Conservation (phyloP, 169 alveolate genomes). For the Eimeria maxima region DNA sequence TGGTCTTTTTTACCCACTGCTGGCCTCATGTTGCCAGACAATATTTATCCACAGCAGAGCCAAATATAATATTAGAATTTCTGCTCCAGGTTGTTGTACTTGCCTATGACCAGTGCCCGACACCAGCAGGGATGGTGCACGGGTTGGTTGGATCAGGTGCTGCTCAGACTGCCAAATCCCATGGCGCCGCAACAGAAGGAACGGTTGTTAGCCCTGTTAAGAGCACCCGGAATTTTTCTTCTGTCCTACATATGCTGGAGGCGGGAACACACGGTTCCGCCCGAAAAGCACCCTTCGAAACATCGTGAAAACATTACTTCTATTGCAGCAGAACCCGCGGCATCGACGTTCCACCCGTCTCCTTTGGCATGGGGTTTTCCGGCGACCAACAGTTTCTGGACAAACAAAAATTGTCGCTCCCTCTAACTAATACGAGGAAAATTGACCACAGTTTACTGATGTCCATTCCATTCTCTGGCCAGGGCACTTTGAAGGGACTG, state of each 20-base stretch:
- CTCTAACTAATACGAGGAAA: background rate
- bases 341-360: background rate
- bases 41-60: background rate
- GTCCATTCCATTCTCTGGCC: background rate
- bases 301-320: background rate
- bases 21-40: background rate
- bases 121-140: background rate
- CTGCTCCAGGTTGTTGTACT: too few relatives aligned
- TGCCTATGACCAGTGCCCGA: background rate
- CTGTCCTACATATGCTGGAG: background rate
- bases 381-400: background rate
- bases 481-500: background rate
- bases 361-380: background rate
- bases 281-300: background rate
- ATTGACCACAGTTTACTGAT: background rate
- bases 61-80: too few relatives aligned
- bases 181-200: background rate
- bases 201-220: background rate
- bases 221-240: background rate
- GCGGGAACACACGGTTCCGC: background rate
- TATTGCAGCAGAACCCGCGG: background rate
- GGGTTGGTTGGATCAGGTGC: background rate
- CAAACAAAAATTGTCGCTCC: background rate
- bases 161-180: background rate
- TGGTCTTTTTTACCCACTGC: background rate